Evolutionary conservation across 2,329 filamentous ascomycete species (phyloP).

Genomic region (Ceratocystis eucalypticola): DNA sequence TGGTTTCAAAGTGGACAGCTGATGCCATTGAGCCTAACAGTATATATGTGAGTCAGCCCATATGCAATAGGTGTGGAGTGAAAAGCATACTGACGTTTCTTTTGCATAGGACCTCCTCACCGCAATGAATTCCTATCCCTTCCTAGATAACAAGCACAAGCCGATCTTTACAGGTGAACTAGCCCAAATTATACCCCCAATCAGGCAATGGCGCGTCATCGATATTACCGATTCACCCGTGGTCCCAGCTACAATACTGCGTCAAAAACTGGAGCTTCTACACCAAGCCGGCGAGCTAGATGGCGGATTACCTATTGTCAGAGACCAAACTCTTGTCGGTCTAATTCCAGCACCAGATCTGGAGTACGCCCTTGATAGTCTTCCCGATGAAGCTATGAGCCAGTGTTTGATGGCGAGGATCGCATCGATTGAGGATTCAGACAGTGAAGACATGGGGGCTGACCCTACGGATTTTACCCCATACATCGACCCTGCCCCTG

Average conservation of each 20-base stretch:
- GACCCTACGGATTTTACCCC: constrained; percentile 76
- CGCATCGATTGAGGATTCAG: constrained; percentile 48
- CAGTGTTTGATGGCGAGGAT: constrained; percentile 72
- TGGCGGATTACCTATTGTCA: constrained; percentile 75
- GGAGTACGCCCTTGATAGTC: constrained; percentile 77
- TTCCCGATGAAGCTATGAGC: constrained; percentile 58
- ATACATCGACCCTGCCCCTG: constrained; percentile 82
- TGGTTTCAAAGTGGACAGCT: constrained; percentile 96
- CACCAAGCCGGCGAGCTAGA: constrained; percentile 82
- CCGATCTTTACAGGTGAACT: constrained; percentile 82
- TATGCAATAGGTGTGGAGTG: neutral
- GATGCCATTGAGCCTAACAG: constrained; percentile 88
- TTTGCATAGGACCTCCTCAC: constrained; percentile 63
- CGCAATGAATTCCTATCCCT: constrained; percentile 94
- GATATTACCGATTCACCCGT: constrained; percentile 76
- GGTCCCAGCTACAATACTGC: constrained; percentile 61
- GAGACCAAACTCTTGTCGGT: constrained; percentile 67
- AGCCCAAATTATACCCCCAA: constrained; percentile 67
- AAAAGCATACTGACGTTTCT: constrained; percentile 9
- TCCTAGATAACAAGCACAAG: constrained; percentile 91
- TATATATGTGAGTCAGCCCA: constrained; percentile 55
- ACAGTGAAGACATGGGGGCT: constrained; percentile 36
- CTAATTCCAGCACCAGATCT: constrained; percentile 89
- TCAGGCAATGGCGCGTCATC: constrained; percentile 65
- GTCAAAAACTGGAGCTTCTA: constrained; percentile 66